Evolutionary conservation across 1,139 yeast species (phyloP).

Genomic region (Magnusiomyces tetraspermus): DNA sequence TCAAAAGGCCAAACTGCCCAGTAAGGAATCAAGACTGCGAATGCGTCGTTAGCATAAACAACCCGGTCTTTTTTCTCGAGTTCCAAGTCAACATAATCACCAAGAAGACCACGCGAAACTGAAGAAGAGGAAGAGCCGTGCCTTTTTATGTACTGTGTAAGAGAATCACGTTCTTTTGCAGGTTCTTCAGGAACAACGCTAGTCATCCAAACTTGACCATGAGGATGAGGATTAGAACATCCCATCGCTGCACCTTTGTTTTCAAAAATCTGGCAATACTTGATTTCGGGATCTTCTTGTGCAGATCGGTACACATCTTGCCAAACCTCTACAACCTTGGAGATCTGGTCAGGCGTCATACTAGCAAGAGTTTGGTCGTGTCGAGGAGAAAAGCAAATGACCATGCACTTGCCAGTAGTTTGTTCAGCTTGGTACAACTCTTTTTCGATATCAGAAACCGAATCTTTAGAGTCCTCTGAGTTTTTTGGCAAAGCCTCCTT

Average conservation of each 20-base stretch:
- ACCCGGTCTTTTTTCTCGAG: slow-evolving; percentile 37
- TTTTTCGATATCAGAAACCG: slow-evolving; percentile 17
- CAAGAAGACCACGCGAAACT: slow-evolving; percentile 51
- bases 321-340: slow-evolving; percentile 52
- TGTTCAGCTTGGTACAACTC: slow-evolving; percentile 48
- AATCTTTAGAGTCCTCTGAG: slow-evolving; percentile 2
- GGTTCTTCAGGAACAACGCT: slow-evolving; percentile 62
- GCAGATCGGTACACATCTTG: slow-evolving; percentile 44
- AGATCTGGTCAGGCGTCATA: slow-evolving; percentile 42
- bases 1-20: slow-evolving; percentile 86
- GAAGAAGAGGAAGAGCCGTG: too few species aligned
- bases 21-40: slow-evolving; percentile 65
- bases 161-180: slow-evolving; percentile 43
- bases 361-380: slow-evolving; percentile 60
- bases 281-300: slow-evolving; percentile 36
- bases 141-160: too few species aligned
- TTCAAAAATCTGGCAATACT: slow-evolving; percentile 63
- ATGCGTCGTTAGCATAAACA: slow-evolving; percentile 52
- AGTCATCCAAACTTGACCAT: slow-evolving; percentile 69
- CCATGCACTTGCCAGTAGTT: slow-evolving; percentile 61
- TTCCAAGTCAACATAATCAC: slow-evolving; percentile 58
- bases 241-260: slow-evolving; percentile 79
- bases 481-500: slow-evolving; percentile 13
- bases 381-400: slow-evolving; percentile 66
- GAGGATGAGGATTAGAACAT: slow-evolving; percentile 75